Evolutionary conservation across 257 asterid species (phyloP), one percentile per base, ranked within the genome.

Genomic region (Thymus mandschuricus): DNA sequence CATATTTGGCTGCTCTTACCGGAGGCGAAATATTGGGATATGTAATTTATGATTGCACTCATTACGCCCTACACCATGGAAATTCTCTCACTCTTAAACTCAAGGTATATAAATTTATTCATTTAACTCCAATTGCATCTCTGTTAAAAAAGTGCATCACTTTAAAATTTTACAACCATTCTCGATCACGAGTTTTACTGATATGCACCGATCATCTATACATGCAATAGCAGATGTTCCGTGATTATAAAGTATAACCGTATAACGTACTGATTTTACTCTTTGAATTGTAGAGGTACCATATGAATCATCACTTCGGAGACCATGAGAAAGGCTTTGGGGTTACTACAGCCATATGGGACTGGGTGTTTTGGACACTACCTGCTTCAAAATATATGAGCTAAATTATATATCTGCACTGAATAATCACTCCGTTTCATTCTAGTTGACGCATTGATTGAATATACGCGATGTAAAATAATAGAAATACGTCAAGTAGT

Each of bases 231-330:
- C 21, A 21, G 21, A 21, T 21, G 21, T 21, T 21, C 21, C 21
- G 21, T 21, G 21, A 21, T 21, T 21, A 21, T 21, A 21, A 21
- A 21, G 21, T 21, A 21, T 21, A 21, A 21, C 21, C 21, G 21
- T 21, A 21, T 21, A 21, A 21, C 21, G 21, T 21, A 0, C 21
- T 21, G 21, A 21, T 48, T 48, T 48, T 34, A 3, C 2, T 1
- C 1, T 3, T 5, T 50, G 5, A 28, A 60, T 41, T 75, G 68
- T 68, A 91, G 96, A 89, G 88, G 75, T 75, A 76, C 76, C 97
- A 91, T 75, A 84, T 91, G 95, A 79, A 82, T 80, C 97, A 91
- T 79, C 97, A 91, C 80, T 91, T 78, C 77, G 82, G 74, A 60
- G 54, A 79, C 75, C 95, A 89, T 68, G 75, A 84, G 78, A 87